A percentile compares a stretch with the other conserved stretches of the same genome.
These are phyloP conservation scores for Glonium stellatum DNA, from an alignment of 495 filamentous ascomycete species.

Conservation along the genomic window DNA sequence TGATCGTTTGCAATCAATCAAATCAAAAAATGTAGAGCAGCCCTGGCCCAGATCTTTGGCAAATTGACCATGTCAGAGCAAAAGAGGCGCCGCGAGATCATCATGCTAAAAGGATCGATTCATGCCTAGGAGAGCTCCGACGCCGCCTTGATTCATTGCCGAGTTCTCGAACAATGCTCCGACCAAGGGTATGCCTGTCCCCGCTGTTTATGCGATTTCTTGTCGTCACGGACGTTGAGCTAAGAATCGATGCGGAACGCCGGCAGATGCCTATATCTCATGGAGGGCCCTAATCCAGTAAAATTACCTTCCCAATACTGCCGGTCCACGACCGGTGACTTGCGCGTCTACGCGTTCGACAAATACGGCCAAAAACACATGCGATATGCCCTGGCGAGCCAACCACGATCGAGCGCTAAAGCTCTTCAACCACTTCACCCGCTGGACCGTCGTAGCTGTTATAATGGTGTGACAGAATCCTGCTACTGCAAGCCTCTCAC, in stretches of 20 bases:
- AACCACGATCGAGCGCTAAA: neutral
- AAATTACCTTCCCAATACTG: no score
- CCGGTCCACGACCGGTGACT: no score
- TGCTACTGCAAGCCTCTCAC: slow-evolving; percentile 5
- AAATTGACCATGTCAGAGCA: neutral
- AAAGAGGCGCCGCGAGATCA: neutral
- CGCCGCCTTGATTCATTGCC: neutral
- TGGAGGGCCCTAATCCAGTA: no score
- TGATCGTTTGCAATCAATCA: neutral
- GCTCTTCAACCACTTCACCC: neutral
- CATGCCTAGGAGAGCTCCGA: neutral
- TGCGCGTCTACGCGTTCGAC: no score
- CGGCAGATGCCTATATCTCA: no score
- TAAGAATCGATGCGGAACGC: neutral
- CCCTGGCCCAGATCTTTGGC: neutral
- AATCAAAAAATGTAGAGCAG: no score
- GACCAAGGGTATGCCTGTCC: slow-evolving; percentile 2
- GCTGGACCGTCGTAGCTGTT: neutral
- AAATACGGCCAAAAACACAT: neutral
- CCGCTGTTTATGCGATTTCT: slow-evolving; percentile 1
- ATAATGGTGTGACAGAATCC: neutral
- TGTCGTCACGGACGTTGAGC: neutral
- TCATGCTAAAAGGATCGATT: neutral
- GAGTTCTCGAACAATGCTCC: neutral
- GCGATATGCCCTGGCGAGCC: neutral